phyloP scores from a whole-genome alignment of 1,284 basidiomycete genomes.

The Tilletia walkeri region DNA sequence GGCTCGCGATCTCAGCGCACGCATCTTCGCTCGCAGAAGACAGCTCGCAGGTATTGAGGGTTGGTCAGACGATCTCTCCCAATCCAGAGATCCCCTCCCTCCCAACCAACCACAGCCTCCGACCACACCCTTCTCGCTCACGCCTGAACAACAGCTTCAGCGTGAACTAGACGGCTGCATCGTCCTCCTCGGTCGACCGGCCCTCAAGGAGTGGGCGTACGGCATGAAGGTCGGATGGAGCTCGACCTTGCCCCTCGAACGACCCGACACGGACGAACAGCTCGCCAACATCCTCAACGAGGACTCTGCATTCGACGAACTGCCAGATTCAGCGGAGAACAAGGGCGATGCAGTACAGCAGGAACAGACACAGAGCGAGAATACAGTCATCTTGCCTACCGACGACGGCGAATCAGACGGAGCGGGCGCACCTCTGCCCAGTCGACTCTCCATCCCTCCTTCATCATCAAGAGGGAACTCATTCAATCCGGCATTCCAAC shows the following conservation, averaged over 20 bases:
- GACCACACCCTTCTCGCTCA: slow-evolving; percentile 64
- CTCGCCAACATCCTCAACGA: slow-evolving; percentile 69
- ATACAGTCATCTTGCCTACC: slow-evolving; percentile 15
- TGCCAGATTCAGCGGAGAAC: slow-evolving; percentile 39
- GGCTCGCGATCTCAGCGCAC: slow-evolving; percentile 70
- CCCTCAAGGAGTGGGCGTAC: slow-evolving; percentile 90
- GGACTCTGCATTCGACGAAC: slow-evolving; percentile 77
- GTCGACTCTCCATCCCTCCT: background rate
- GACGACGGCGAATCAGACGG: slow-evolving; percentile 34
- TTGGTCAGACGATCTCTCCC: slow-evolving; percentile 28
- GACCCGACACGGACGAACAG: slow-evolving; percentile 67
- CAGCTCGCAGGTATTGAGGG: slow-evolving; percentile 51
- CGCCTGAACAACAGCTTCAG: slow-evolving; percentile 63
- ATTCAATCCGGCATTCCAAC: slow-evolving; percentile 30
- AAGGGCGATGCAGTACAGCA: slow-evolving; percentile 23
- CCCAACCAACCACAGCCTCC: slow-evolving; percentile 31
- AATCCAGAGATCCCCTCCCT: slow-evolving; percentile 20
- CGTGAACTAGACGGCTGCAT: slow-evolving; percentile 77
- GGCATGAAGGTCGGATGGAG: slow-evolving; percentile 83
- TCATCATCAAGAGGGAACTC: slow-evolving; percentile 21
- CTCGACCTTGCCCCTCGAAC: slow-evolving; percentile 57
- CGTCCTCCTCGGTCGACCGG: slow-evolving; percentile 82
- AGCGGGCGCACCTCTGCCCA: slow-evolving; percentile 29
- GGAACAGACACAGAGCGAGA: slow-evolving; percentile 18
- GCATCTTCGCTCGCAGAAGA: slow-evolving; percentile 67